These are phyloP conservation scores for Pythium aquatile DNA, from an alignment of 352 stramenopile genomes.

Conservation along the genomic window DNA sequence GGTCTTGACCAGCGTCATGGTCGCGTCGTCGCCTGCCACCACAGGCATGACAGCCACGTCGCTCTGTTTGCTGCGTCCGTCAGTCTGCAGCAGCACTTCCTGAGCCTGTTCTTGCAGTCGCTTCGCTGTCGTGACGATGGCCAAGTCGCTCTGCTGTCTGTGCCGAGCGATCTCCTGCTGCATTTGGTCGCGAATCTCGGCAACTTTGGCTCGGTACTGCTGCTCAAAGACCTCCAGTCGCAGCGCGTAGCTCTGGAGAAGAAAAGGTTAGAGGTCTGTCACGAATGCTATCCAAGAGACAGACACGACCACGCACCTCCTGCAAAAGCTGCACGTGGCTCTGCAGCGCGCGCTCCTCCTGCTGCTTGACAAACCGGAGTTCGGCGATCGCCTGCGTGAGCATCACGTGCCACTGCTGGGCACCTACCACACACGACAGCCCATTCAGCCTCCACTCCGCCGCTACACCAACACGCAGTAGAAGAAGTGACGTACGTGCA, in stretches of 20 bases:
- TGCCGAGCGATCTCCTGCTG: slow-evolving; percentile 44
- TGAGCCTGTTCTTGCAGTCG: slow-evolving; percentile 52
- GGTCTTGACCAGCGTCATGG: slow-evolving; percentile 10
- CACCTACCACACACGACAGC: slow-evolving; percentile 18
- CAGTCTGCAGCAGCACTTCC: slow-evolving; percentile 23
- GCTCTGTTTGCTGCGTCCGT: neutral
- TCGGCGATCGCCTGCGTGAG: slow-evolving; percentile 57
- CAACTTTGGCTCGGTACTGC: slow-evolving; percentile 53
- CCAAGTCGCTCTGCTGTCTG: slow-evolving; percentile 35
- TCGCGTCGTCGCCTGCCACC: neutral
- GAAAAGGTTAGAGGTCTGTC: neutral
- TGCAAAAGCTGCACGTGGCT: slow-evolving; percentile 45
- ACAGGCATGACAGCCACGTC: neutral
- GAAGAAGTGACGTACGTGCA: slow-evolving; percentile 30
- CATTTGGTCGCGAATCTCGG: slow-evolving; percentile 55
- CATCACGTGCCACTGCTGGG: slow-evolving; percentile 43
- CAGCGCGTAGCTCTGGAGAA: slow-evolving; percentile 44
- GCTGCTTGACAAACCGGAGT: slow-evolving; percentile 49
- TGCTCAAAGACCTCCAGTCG: slow-evolving; percentile 63
- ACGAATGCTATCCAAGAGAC: neutral
- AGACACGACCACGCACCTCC: slow-evolving; percentile 33
- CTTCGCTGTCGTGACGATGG: slow-evolving; percentile 40
- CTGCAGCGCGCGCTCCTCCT: slow-evolving; percentile 47
- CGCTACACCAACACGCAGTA: neutral
- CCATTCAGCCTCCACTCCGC: neutral